phyloP scores from a whole-genome alignment of 495 filamentous ascomycete genomes.

The Aspergillus carlsbadensis region DNA sequence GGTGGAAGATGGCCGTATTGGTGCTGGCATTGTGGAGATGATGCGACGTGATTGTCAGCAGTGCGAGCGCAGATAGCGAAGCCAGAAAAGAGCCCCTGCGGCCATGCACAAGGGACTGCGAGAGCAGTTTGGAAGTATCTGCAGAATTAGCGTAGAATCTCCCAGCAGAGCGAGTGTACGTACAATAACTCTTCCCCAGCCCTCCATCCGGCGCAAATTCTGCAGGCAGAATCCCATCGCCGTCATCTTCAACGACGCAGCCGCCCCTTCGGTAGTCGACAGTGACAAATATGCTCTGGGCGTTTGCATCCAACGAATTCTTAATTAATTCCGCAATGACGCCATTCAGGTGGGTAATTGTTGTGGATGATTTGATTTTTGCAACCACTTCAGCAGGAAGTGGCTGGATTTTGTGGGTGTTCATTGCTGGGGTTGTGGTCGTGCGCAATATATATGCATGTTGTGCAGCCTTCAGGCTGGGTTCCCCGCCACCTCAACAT shows the following conservation, averaged over 20 bases:
- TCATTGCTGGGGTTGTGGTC: slow-evolving; percentile 8
- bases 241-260: slow-evolving; percentile 87
- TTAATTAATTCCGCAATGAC: slow-evolving; percentile 75
- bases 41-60: slow-evolving; percentile 78
- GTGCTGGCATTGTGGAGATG: slow-evolving; percentile 60
- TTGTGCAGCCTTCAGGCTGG: slow-evolving; percentile 3
- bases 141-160: neutral
- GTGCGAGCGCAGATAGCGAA: slow-evolving; percentile 71
- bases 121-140: slow-evolving; percentile 78
- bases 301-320: slow-evolving; percentile 82
- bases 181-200: slow-evolving; percentile 72
- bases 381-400: slow-evolving; percentile 73
- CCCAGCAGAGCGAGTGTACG: slow-evolving; percentile 23
- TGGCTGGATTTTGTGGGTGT: slow-evolving; percentile 54
- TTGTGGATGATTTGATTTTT: slow-evolving; percentile 85
- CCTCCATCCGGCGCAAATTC: slow-evolving; percentile 73
- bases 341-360: slow-evolving; percentile 70
- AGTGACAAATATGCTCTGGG: slow-evolving; percentile 66
- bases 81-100: slow-evolving; percentile 73
- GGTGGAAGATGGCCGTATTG: slow-evolving; percentile 71
- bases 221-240: slow-evolving; percentile 68
- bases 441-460: slow-evolving; percentile 6
- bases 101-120: slow-evolving; percentile 55
- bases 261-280: slow-evolving; percentile 76
- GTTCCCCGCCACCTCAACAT: neutral